Base-by-base conservation (phyloP, 768 basidiomycete species). In the Kwoniella heveanensis region DNA sequence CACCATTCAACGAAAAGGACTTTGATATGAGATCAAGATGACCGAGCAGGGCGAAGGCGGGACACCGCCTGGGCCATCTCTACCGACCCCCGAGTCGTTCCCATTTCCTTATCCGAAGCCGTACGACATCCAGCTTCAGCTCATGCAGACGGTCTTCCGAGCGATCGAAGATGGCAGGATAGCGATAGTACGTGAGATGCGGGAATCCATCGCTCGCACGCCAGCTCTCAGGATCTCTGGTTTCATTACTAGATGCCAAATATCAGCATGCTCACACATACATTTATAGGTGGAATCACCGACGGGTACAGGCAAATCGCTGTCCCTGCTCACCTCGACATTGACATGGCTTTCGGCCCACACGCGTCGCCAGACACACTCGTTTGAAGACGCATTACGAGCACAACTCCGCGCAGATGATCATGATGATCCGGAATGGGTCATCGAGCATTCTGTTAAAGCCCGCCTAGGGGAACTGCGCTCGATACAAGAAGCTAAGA, bases 71-170 rank as follows among this genome's bases (percentile, higher is more conserved):
- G 30, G 52, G 19, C 66, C 72, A 9, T 50, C 63, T 1, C 80
- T 95, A 4, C 80, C 86, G 0, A 88, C 88, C 0, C 93, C 92
- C 0, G 72, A 79, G 0, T 70, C 71, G 0, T 96, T 96, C 75
- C 83, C 87, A 1, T 97, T 98, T 74, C 94, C 94, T 0, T 96
- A 89, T 73, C 82, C 85, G 17, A 83, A 86, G 3, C 92, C 92
- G 1, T 95, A 95, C 77, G 76, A 84, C 19, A 94, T 95, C 61
- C 95, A 98, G 77, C 81, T 84, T 0, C 85, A 90, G 36, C 86
- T 97, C 26, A 96, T 97, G 94, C 86, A 83, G 19, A 90, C 92
- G 67, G 82, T 98, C 0, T 97, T 93, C 78, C 71, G 83, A 6
- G 84, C 88, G 0, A 89, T 96, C 49, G 91, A 94, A 77, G 68